These are phyloP conservation scores for Fusarium cicatricum DNA, from an alignment of 2,329 filamentous ascomycete genomes.

Conservation along the genomic window DNA sequence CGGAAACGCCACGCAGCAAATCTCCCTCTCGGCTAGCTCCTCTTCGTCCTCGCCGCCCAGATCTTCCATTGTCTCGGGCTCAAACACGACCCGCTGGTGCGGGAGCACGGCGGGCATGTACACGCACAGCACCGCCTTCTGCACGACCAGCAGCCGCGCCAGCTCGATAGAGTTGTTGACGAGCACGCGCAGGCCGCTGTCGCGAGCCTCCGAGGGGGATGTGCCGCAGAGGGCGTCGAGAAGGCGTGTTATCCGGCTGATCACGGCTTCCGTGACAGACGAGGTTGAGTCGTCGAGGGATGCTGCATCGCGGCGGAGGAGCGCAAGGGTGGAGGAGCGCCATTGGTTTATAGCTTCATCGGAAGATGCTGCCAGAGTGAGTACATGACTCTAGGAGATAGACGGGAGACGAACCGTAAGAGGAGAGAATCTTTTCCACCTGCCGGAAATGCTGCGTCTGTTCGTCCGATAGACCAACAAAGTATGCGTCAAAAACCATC, in stretches of 20 bases:
- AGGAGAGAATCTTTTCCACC: conserved; percentile 51
- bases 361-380: conserved; percentile 48
- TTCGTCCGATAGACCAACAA: conserved; percentile 67
- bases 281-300: conserved; percentile 57
- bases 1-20: conserved; percentile 71
- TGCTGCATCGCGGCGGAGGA: conserved; percentile 63
- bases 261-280: conserved; percentile 52
- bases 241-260: conserved; percentile 58
- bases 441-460: conserved; percentile 60
- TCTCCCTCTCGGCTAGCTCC: conserved; percentile 58
- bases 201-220: conserved; percentile 53
- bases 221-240: conserved; percentile 59
- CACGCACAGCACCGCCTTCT: conserved; percentile 66
- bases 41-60: conserved; percentile 70
- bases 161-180: conserved; percentile 63
- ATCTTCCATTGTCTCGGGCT: conserved; percentile 70
- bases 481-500: conserved; percentile 68
- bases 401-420: conserved; percentile 34
- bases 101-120: conserved; percentile 62
- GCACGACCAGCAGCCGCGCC: conserved; percentile 63
- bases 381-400: background rate
- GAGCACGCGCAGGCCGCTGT: conserved; percentile 62
- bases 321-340: conserved; percentile 69
- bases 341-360: conserved; percentile 69
- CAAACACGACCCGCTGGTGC: conserved; percentile 64